These are phyloP conservation scores for Xylaria palmicola DNA, from an alignment of 495 filamentous ascomycete genomes.

Conservation along the genomic window DNA sequence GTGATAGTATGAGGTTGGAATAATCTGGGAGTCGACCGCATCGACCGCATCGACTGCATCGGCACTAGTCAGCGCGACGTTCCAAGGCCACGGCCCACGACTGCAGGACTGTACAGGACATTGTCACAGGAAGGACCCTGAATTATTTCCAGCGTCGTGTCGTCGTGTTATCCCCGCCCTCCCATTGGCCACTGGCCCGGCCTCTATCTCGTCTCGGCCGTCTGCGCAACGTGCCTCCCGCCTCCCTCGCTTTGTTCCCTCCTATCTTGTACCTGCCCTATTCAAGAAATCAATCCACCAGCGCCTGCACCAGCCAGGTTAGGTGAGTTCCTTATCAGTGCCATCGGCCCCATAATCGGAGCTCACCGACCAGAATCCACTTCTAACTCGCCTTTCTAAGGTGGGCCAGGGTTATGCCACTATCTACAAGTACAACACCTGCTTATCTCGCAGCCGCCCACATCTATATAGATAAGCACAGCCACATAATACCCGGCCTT, in stretches of 20 bases:
- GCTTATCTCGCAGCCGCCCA: too few species aligned
- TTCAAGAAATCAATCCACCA: too few species aligned
- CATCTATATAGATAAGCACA: neutral
- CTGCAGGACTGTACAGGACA: neutral
- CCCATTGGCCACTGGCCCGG: neutral
- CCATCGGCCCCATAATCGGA: neutral
- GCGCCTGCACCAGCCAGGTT: neutral
- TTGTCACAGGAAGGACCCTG: neutral
- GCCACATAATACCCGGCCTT: too few species aligned
- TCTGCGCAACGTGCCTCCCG: too few species aligned
- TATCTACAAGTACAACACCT: too few species aligned
- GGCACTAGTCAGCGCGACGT: constrained; percentile 11
- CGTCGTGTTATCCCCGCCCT: neutral
- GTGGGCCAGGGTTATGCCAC: too few species aligned
- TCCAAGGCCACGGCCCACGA: too few species aligned
- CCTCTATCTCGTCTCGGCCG: constrained; percentile 5
- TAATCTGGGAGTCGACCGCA: too few species aligned
- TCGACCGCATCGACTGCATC: neutral
- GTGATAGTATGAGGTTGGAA: too few species aligned
- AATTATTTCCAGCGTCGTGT: too few species aligned
- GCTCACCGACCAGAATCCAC: constrained; percentile 7
- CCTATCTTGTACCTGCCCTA: constrained; percentile 5
- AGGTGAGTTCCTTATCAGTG: neutral
- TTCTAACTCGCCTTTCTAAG: neutral
- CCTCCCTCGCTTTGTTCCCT: too few species aligned